Evolutionary conservation across 805 yeast genomes (phyloP).

Genomic region (Blastobotrys americana): DNA sequence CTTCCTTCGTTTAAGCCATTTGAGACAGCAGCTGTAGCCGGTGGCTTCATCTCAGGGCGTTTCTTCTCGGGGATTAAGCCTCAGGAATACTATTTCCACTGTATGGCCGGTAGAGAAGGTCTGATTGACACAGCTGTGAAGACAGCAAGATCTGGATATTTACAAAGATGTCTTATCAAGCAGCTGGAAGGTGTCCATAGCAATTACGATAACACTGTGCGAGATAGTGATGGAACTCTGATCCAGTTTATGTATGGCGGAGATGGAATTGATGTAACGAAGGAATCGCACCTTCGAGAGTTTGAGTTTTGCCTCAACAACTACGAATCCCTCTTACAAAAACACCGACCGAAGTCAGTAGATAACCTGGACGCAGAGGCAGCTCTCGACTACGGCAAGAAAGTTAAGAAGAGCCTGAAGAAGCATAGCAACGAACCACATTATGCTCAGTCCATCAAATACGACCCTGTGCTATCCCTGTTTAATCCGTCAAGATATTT

Average conservation of each 20-base stretch:
- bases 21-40: slow-evolving; percentile 96
- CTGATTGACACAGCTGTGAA: slow-evolving; percentile 98
- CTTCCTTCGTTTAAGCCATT: slow-evolving; percentile 93
- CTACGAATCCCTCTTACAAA: slow-evolving; percentile 74
- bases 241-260: slow-evolving; percentile 97
- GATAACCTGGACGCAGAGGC: slow-evolving; percentile 76
- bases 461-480: slow-evolving; percentile 82
- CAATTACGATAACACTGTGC: slow-evolving; percentile 87
- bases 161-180: slow-evolving; percentile 96
- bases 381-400: slow-evolving; percentile 76
- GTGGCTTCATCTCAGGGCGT: slow-evolving; percentile 95
- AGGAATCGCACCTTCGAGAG: slow-evolving; percentile 89
- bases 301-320: slow-evolving; percentile 90
- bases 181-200: slow-evolving; percentile 96
- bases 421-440: slow-evolving; percentile 60
- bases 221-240: slow-evolving; percentile 92
- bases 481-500: slow-evolving; percentile 84
- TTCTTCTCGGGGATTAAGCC: slow-evolving; percentile 97
- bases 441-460: slow-evolving; percentile 53
- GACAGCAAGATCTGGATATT: slow-evolving; percentile 95
- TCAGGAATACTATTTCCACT: slow-evolving; percentile 98
- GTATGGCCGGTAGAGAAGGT: slow-evolving; percentile 99
- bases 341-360: slow-evolving; percentile 68
- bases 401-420: slow-evolving; percentile 55
- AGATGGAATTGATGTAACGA: slow-evolving; percentile 88